These are phyloP conservation scores for Boletus speciosus DNA, from an alignment of 768 basidiomycete genomes.

Conservation along the genomic window DNA sequence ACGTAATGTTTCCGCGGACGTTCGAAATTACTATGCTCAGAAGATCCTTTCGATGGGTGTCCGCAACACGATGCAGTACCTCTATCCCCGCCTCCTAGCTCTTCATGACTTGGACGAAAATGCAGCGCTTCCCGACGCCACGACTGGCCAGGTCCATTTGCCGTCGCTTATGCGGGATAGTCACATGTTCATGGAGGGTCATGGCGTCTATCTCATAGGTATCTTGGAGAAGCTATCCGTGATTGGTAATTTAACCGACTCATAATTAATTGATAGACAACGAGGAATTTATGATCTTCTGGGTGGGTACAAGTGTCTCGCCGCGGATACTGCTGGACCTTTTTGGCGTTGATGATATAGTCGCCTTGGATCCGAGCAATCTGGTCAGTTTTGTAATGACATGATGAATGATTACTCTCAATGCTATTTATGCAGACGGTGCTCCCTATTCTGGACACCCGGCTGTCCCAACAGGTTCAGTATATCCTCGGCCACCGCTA, in stretches of 20 bases:
- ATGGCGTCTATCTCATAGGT: conserved; percentile 95
- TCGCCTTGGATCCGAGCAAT: conserved; percentile 54
- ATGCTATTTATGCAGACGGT: conserved; percentile 44
- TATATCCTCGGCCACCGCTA: conserved; percentile 77
- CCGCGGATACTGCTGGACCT: conserved; percentile 81
- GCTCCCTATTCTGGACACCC: conserved; percentile 69
- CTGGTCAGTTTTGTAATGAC: conserved; percentile 47
- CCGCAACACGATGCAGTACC: conserved; percentile 64
- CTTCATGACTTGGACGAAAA: conserved; percentile 78
- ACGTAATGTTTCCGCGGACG: conserved; percentile 88
- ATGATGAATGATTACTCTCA: not conserved
- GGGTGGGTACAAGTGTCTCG: conserved; percentile 82
- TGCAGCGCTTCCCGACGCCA: conserved; percentile 63
- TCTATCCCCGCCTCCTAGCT: conserved; percentile 87
- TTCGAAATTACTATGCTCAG: conserved; percentile 83
- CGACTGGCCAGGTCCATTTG: conserved; percentile 55
- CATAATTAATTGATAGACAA: conserved; percentile 56
- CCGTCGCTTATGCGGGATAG: conserved; percentile 81
- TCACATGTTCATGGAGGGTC: conserved; percentile 82
- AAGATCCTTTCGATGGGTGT: conserved; percentile 68
- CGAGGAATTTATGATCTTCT: conserved; percentile 82
- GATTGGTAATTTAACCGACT: conserved; percentile 15
- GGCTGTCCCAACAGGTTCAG: conserved; percentile 77
- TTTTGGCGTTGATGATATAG: conserved; percentile 79
- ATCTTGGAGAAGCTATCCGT: conserved; percentile 20